Percentiles rank a stretch among this genome's conserved stretches.
These are phyloP conservation scores for Silene vulgaris DNA, from an alignment of 179 eudicot genomes.

Conservation along the genomic window DNA sequence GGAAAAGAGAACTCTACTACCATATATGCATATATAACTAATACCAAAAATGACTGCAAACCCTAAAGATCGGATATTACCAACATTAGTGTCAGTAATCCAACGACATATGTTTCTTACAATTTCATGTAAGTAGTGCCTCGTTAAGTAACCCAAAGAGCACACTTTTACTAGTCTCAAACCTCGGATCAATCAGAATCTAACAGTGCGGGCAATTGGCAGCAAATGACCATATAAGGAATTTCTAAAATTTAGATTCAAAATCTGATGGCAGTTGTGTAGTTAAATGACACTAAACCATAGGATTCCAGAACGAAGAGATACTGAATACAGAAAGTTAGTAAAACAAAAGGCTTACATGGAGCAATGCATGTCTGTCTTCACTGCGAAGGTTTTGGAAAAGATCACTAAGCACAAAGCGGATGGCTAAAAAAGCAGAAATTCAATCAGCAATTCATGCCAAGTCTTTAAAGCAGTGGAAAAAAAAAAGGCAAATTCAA, in stretches of 20 bases:
- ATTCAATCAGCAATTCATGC: not conserved
- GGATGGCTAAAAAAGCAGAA: constrained; percentile 59
- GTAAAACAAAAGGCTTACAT: constrained; percentile 50
- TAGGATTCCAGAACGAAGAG: not conserved
- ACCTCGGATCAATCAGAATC: not conserved
- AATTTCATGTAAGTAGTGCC: not conserved
- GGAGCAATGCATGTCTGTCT: constrained; percentile 83
- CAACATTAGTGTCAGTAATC: not conserved
- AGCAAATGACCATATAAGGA: not conserved
- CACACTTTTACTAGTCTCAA: not conserved
- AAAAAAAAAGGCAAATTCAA: not conserved
- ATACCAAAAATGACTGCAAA: not conserved
- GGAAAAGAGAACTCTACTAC: not conserved
- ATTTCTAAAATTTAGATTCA: not conserved
- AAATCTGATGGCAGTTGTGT: not conserved
- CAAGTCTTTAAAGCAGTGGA: not conserved
- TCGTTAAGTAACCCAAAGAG: not conserved
- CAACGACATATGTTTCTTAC: not conserved
- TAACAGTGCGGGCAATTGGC: not conserved
- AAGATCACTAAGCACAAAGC: constrained; percentile 96
- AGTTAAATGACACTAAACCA: not conserved
- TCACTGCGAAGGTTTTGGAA: constrained; percentile 90
- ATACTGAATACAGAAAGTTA: not conserved
- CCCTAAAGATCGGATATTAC: not conserved
- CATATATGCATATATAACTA: too few relatives aligned